Base-by-base conservation (phyloP, 106 monocot genomes). In the Acorus calamus region DNA sequence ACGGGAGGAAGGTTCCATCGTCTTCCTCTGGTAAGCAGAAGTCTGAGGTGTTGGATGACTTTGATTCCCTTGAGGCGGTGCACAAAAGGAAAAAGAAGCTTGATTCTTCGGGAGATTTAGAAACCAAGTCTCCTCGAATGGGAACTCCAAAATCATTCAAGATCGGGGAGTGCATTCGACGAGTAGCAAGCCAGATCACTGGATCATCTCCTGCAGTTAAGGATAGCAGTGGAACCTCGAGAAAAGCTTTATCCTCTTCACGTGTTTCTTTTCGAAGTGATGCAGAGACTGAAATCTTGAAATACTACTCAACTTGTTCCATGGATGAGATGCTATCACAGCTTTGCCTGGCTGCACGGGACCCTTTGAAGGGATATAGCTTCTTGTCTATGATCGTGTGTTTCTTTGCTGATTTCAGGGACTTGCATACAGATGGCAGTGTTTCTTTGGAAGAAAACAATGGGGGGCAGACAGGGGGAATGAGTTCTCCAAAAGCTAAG, bases 131-230 rank as follows among this genome's bases (percentile, higher is more conserved):
- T 8, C 54, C 62, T 61, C 67, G 84, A 54, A 64, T 75, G 67
- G 46, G 56, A 67, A 56, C 59, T 64, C 60, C 60, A 59, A 81
- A 71, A 62, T 86, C 89, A 63, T 75, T 94, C 65, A 96, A 79
- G 57, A 45, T 96, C 59, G 90, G 94, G 60, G 90, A 87, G 54
- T 87, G 76, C 54, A 83, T 96, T 28, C 77, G 87, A 56, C 77
- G 80, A 69, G 83, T 79, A 71, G 90, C 94, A 60, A 91, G 75
- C 50, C 74, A 83, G 69, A 75, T 96, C 48, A 82, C 81, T 52
- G 70, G 71, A 43, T 82, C 80, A 45, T 50, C 72, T 48, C 67
- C 76, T 10, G 63, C 71, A 46, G 45, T 79, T 3, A 83, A 78
- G 54, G 52, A 14, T 50, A 59, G 62, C 47, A 66, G 68, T 68